Evolutionary conservation across 176 grass and related monocot species (phyloP), one percentile per base, ranked within the genome.

Genomic region (Oryza longistaminata): DNA sequence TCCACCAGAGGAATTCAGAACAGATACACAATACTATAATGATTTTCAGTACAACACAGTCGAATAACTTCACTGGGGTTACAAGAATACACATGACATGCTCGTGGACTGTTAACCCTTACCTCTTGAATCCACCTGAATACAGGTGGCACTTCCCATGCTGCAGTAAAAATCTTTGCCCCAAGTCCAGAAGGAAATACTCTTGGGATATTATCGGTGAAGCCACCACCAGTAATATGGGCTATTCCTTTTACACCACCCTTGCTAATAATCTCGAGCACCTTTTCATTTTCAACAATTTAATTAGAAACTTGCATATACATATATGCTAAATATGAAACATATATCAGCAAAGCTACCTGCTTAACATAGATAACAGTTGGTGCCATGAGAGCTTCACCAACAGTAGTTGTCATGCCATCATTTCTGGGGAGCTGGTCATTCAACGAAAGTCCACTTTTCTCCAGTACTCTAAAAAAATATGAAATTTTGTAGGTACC

Each of bases 371-470:
- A 98, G 71, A 95, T 95, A 29, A 95, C 78, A 78, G 96, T 98
- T 37, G 96, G 96, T 43, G 91, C 91, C 96, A 95, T 98, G 77
- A 98, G 76, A 89, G 96, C 93, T 92, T 98, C 91, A 83, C 96
- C 96, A 74, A 98, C 83, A 83, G 91, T 94, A 44, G 75, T 83
- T 37, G 77, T 64, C 34, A 83, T 45, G 2, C 77, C 83, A 81
- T 88, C 88, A 81, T 94, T 95, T 78, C 60, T 83, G 66, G 88
- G 96, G 66, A 98, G 91, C 17, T 87, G 87, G 60, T 95, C 91
- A 34, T 25, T 86, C 81, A 94, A 85, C 25, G 81, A 95, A 79
- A 98, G 89, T 25, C 91, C 91, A 10, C 96, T 95, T 75, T 79
- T 89, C 34, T 64, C 87, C 48, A 98, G 70, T 88, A 98, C 96